Evolutionary conservation across 1,284 basidiomycete genomes (phyloP), one percentile per base, ranked within the genome.

Genomic region (Agaricales sp.): DNA sequence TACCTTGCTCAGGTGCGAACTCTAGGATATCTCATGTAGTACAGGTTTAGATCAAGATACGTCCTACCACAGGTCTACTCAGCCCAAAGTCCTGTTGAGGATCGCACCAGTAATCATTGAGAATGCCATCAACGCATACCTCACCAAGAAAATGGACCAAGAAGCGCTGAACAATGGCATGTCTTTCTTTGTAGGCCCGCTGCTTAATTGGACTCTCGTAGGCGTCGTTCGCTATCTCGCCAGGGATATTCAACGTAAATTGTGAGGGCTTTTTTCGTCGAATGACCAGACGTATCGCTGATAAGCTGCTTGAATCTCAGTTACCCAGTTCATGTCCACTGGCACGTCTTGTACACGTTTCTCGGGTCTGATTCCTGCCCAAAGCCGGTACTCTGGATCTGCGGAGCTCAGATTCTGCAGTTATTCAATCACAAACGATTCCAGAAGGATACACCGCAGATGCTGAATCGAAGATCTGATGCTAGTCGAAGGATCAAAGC

Each of bases 151-250:
- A 57, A 75, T 87, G 52, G 82, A 85, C 50, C 70, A 63, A 35
- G 85, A 87, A 22, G 72, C 73, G 6, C 63, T 89, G 19, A 74
- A 74, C 58, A 87, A 83, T 53, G 87, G 87, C 1, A 71, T 87
- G 30, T 80, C 82, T 3, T 90, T 85, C 61, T 89, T 90, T 58
- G 71, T 77, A 13, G 78, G 79, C 2, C 77, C 80, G 0, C 66
- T 89, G 13, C 68, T 90, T 25, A 82, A 77, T 53, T 90, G 87
- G 87, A 88, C 87, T 0, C 72, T 88, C 3, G 78, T 81, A 1
- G 82, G 83, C 2, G 78, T 88, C 14, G 68, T 88, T 45, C 77
- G 76, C 58, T 74, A 71, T 1, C 67, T 90, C 48, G 59, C 80
- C 25, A 69, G 65, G 51, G 83, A 89, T 49, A 70, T 85, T 23